Conservation (phyloP, 495 filamentous ascomycete species). For the Lichina pygmaea region DNA sequence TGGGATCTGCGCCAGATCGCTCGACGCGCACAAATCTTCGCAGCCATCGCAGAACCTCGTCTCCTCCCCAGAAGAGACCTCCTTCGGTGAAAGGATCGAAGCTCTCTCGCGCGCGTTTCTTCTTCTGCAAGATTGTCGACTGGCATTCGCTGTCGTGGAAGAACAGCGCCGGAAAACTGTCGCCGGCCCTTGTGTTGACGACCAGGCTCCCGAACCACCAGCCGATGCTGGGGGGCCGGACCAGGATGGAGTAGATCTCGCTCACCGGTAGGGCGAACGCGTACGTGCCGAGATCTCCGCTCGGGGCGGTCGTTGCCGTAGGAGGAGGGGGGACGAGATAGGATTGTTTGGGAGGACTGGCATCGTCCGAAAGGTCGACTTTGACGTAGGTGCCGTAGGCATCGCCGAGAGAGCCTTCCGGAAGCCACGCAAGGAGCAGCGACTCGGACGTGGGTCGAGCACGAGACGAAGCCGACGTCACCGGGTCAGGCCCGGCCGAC, state of each 20-base stretch:
- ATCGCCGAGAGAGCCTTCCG: slow-evolving; percentile 69
- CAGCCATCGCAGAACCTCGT: slow-evolving; percentile 84
- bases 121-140: slow-evolving; percentile 81
- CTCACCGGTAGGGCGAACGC: slow-evolving; percentile 79
- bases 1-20: slow-evolving; percentile 57
- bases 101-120: slow-evolving; percentile 48
- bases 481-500: not conserved
- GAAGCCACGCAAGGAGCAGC: slow-evolving; percentile 76
- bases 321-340: slow-evolving; percentile 85
- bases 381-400: slow-evolving; percentile 78
- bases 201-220: slow-evolving; percentile 97
- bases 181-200: slow-evolving; percentile 69
- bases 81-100: slow-evolving; percentile 86
- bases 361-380: slow-evolving; percentile 63
- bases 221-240: slow-evolving; percentile 75
- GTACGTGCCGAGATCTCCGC: slow-evolving; percentile 51
- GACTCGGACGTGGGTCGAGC: slow-evolving; percentile 12
- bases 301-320: slow-evolving; percentile 38
- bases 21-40: slow-evolving; percentile 60
- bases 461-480: slow-evolving; percentile 23
- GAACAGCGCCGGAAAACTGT: slow-evolving; percentile 84
- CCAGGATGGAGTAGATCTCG: slow-evolving; percentile 68
- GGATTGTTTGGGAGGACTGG: slow-evolving; percentile 56
- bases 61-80: slow-evolving; percentile 86
- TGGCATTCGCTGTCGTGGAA: slow-evolving; percentile 96